Conservation (phyloP, 129 eudicot species). For the Ambrosia trifida region DNA sequence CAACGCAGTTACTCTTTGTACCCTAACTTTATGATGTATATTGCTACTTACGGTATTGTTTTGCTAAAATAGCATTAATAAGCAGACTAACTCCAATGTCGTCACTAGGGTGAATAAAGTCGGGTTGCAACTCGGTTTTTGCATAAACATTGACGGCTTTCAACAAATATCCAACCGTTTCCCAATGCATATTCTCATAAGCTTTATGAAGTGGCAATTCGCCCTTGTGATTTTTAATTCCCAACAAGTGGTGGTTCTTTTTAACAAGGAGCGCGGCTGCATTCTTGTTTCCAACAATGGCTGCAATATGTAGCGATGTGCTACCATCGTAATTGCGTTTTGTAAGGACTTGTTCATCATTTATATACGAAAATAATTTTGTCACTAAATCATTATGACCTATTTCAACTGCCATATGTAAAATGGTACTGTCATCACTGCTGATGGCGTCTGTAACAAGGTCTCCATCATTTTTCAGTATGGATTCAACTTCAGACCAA, state of each 20-base stretch:
- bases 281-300: conserved; percentile 2
- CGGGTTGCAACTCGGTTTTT: no score
- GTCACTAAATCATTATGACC: background rate
- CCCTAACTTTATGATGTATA: no score
- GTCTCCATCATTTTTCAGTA: background rate
- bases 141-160: no score
- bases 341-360: background rate
- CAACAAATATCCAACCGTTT: no score
- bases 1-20: no score
- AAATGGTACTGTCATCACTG: background rate
- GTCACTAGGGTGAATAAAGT: no score
- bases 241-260: background rate
- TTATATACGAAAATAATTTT: background rate
- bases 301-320: conserved; percentile 16
- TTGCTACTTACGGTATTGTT: no score
- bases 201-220: no score
- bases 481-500: background rate
- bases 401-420: conserved; percentile 5
- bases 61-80: no score
- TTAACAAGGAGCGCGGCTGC: background rate
- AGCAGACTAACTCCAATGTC: no score
- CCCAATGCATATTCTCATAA: no score
- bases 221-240: no score
- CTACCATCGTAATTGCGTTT: conserved; percentile 1
- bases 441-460: background rate